Evolutionary conservation across 805 yeast species (phyloP).

Genomic region (Yarrowia sp.): DNA sequence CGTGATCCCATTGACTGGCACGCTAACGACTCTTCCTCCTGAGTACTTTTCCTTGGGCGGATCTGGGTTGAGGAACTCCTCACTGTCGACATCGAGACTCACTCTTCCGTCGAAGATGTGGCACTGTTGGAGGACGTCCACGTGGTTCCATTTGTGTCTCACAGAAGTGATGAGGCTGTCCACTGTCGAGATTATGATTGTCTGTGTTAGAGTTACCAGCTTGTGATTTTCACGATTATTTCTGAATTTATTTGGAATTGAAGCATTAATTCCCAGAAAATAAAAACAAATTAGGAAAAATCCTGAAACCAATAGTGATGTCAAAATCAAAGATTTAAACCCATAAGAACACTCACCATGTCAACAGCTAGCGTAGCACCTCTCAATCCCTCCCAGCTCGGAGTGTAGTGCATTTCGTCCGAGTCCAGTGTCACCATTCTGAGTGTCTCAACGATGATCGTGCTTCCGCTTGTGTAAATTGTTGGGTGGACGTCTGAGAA

Average conservation of each 20-base stretch:
- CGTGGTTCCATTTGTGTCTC: constrained; percentile 9
- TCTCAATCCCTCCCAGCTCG: background rate
- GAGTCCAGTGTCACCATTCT: background rate
- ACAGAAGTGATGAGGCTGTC: background rate
- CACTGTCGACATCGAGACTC: background rate
- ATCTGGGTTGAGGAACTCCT: background rate
- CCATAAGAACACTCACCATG: constrained; percentile 23
- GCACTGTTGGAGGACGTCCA: constrained; percentile 13
- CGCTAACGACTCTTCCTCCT: background rate
- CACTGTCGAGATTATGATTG: background rate
- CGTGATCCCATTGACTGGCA: background rate
- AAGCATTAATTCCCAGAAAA: too few species aligned
- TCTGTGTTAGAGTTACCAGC: constrained; percentile 11
- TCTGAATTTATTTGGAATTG: too few species aligned
- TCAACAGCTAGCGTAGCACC: background rate
- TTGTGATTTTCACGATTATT: too few species aligned
- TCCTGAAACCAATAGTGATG: too few species aligned
- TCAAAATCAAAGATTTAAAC: too few species aligned
- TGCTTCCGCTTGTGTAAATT: background rate
- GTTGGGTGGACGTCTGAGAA: background rate
- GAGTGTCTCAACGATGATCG: background rate
- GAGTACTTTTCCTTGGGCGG: background rate
- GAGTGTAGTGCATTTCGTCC: background rate
- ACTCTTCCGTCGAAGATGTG: background rate
- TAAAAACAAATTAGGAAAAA: too few species aligned